Percentiles rank a stretch among this genome's conserved stretches.
phyloP scores from a whole-genome alignment of 768 basidiomycete species.

The Cystofilobasidium macerans region DNA sequence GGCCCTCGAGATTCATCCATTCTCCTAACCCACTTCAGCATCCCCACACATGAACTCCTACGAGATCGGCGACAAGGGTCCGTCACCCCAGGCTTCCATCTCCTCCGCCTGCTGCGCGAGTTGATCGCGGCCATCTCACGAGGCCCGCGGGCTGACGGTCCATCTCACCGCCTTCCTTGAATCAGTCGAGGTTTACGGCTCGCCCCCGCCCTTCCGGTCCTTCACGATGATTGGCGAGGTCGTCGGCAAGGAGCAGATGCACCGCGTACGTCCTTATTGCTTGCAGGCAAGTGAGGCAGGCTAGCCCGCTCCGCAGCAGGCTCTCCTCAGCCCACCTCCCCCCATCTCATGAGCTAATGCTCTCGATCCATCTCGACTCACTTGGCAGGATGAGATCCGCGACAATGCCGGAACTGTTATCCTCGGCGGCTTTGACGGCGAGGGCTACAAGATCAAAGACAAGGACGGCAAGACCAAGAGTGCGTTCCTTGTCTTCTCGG shows the following conservation, averaged over 20 bases:
- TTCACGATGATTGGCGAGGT: conserved; percentile 4
- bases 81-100: background rate
- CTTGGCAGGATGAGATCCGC: background rate
- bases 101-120: background rate
- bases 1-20: no score
- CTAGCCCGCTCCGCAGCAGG: background rate
- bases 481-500: background rate
- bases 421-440: background rate
- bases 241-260: background rate
- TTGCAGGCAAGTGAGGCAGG: background rate
- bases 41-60: background rate
- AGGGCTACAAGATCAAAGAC: background rate
- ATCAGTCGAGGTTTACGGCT: conserved; percentile 6
- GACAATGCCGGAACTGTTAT: background rate
- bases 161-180: background rate
- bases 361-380: background rate
- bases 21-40: background rate
- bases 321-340: background rate
- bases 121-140: background rate
- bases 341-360: no score
- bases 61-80: conserved; percentile 4
- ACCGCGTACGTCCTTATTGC: background rate
- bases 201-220: background rate
- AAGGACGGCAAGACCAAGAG: background rate
- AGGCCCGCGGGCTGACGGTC: background rate